Percentiles rank a stretch among this genome's conserved stretches.
These are phyloP conservation scores for Corymbia maculata DNA, from an alignment of 345 rosid species.

Conservation along the genomic window DNA sequence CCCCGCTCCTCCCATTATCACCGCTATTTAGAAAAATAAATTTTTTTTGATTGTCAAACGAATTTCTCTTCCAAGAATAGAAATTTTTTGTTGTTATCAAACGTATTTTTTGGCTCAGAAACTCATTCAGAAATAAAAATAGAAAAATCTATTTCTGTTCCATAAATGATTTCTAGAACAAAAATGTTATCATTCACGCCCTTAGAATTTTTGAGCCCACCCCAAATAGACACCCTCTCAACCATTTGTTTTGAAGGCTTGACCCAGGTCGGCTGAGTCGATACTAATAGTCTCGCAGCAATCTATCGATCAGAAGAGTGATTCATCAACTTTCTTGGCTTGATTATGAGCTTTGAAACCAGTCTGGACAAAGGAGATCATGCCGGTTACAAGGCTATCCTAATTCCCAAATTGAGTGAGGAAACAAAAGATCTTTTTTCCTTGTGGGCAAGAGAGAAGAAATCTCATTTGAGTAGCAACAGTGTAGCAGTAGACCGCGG, in stretches of 20 bases:
- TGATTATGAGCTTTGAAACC: background rate
- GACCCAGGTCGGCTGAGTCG: background rate
- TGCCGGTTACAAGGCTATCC: background rate
- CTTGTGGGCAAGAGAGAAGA: background rate
- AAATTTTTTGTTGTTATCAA: too few species aligned
- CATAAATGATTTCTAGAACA: too few species aligned
- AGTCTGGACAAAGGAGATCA: background rate
- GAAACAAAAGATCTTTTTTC: background rate
- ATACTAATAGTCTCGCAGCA: background rate
- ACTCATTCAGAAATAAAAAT: too few species aligned
- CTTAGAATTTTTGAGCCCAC: background rate
- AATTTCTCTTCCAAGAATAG: too few species aligned
- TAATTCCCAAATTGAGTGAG: background rate
- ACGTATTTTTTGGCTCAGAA: too few species aligned
- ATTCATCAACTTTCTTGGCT: background rate
- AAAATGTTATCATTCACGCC: too few species aligned
- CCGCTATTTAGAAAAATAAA: too few species aligned
- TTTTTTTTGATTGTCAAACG: too few species aligned
- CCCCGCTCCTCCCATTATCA: too few species aligned
- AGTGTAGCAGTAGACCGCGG: background rate
- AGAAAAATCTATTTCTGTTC: too few species aligned
- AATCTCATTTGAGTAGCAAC: background rate
- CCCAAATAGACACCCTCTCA: background rate
- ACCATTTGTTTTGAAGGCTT: background rate
- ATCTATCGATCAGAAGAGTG: background rate